phyloP scores from a whole-genome alignment of 805 yeast genomes.

The Metschnikowia arizonensis region DNA sequence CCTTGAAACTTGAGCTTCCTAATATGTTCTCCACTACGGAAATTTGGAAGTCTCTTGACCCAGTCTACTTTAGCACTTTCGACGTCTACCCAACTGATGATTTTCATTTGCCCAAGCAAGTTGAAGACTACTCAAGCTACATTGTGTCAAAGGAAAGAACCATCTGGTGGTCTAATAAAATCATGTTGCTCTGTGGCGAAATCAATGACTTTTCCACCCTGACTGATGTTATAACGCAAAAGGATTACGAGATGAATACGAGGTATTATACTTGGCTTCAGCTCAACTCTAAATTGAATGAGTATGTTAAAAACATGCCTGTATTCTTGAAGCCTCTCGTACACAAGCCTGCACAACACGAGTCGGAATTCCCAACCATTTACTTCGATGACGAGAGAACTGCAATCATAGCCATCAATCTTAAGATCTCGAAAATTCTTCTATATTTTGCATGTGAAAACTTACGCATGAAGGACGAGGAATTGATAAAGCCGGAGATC shows the following conservation, averaged over 20 bases:
- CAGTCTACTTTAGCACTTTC: slow-evolving; percentile 20
- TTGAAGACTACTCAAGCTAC: slow-evolving; percentile 9
- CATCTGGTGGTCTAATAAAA: slow-evolving; percentile 37
- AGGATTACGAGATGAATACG: slow-evolving; percentile 24
- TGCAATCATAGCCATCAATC: slow-evolving; percentile 30
- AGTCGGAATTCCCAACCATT: slow-evolving; percentile 28
- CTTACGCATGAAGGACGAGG: slow-evolving; percentile 7
- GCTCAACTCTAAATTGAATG: slow-evolving; percentile 25
- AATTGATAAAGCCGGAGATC: slow-evolving; percentile 22
- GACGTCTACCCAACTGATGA: slow-evolving; percentile 7
- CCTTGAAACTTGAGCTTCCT: slow-evolving; percentile 30
- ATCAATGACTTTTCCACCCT: slow-evolving; percentile 30
- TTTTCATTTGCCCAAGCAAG: background rate
- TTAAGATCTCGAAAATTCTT: slow-evolving; percentile 27
- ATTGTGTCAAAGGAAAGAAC: slow-evolving; percentile 16
- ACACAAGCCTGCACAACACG: slow-evolving; percentile 23
- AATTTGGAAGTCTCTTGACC: slow-evolving; percentile 34
- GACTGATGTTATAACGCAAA: slow-evolving; percentile 24
- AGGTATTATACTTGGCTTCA: slow-evolving; percentile 26
- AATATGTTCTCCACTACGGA: slow-evolving; percentile 29
- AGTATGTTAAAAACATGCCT: slow-evolving; percentile 30
- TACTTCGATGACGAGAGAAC: slow-evolving; percentile 35
- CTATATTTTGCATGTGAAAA: slow-evolving; percentile 24
- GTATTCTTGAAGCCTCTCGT: slow-evolving; percentile 29
- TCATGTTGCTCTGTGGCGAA: slow-evolving; percentile 24